A percentile compares a stretch with the other conserved stretches of the same genome.
Evolutionary conservation across 805 yeast species (phyloP).

Genomic region (Candida mattraensis): DNA sequence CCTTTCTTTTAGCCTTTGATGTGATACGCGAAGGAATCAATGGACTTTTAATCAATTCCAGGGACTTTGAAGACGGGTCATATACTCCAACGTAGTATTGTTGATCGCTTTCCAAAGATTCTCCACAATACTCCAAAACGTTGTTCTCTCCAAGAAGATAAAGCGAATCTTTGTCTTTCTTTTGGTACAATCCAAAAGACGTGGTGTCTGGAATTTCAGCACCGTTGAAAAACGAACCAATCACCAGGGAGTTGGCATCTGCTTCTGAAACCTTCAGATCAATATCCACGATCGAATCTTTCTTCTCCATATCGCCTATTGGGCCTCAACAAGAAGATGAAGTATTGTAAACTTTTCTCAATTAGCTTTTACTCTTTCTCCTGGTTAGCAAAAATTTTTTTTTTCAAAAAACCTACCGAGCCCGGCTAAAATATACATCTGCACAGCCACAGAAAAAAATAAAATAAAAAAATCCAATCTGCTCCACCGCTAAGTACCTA

Average conservation of each 20-base stretch:
- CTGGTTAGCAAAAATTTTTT: conserved; percentile 3
- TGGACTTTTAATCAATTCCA: conserved; percentile 65
- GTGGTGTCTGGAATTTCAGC: conserved; percentile 58
- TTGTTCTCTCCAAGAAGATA: conserved; percentile 78
- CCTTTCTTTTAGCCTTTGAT: conserved; percentile 56
- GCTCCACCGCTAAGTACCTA: background rate
- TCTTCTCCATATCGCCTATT: conserved; percentile 25
- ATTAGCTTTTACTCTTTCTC: no score
- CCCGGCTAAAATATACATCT: conserved; percentile 9
- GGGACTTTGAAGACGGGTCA: conserved; percentile 61
- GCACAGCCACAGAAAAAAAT: conserved; percentile 11
- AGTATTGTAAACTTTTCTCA: background rate
- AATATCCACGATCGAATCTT: conserved; percentile 31
- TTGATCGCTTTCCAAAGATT: conserved; percentile 37
- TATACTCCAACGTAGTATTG: conserved; percentile 76
- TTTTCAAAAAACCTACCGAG: conserved; percentile 2
- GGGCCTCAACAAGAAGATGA: background rate
- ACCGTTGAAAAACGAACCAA: conserved; percentile 82
- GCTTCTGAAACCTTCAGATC: conserved; percentile 35
- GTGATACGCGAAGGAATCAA: conserved; percentile 61
- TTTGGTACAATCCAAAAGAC: conserved; percentile 61
- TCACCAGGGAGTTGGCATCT: conserved; percentile 48
- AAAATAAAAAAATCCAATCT: conserved; percentile 1
- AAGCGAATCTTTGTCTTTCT: conserved; percentile 41
- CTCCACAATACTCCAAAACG: conserved; percentile 71